Base-by-base conservation (phyloP, 805 yeast genomes). In the Ogataea chonburiensis region DNA sequence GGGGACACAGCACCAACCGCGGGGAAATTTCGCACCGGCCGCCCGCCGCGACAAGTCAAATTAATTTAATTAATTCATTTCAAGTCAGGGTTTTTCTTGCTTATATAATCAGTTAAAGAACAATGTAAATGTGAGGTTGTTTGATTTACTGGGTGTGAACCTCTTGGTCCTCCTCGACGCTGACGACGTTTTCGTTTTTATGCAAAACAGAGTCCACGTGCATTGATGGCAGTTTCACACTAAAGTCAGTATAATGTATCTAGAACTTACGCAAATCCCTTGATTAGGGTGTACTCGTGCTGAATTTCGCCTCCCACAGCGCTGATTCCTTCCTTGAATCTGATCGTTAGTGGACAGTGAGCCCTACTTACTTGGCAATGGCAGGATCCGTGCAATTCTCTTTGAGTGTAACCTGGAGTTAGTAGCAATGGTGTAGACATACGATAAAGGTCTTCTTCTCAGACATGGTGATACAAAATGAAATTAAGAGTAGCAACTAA, bases 141-240 rank as follows among this genome's bases (percentile, higher is more conserved):
- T n/a, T n/a, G n/a, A n/a, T n/a, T n/a, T 35, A 35, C 25, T 28
- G 40, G 9, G 69, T 73, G 47, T 69, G 67, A 26, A 81, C 86
- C 52, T 76, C 83, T 53, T 71, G 64, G 56, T 82, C 89, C 55
- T 77, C 86, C 58, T 82, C 89, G 45, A 81, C 65, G 25, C 69
- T 61, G 31, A 74, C 71, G 47, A 82, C 79, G 31, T 67, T 70
- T 18, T 71, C 73, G 52, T 75, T 70, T 26, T 58, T 52, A 45
- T 65, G 58, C 48, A 81, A 56, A 2, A 37, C 19, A n/a, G 74
- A 46, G 15, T 60, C 55, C 22, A 73, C 65, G 47, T 75, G 81
- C 44, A 68, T 41, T 5, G 66, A 59, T 27, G 88, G 87, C 43
- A 82, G 59, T 50, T 75, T 74, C 40, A 74, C 70, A 33, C 61